Conservation (phyloP, 768 basidiomycete species). For the Mycena alexandri region DNA sequence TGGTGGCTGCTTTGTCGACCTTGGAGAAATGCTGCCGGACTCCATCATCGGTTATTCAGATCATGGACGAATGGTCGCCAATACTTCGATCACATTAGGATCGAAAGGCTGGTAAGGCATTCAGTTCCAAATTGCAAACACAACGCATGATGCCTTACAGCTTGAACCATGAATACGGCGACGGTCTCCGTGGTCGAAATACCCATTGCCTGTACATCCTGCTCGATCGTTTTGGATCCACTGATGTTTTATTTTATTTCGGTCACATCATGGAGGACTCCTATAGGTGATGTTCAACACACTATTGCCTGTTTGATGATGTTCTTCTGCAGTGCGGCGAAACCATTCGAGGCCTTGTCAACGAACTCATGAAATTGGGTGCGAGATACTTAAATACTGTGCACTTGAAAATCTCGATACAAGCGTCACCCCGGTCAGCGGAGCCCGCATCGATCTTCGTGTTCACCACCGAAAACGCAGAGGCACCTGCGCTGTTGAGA, state of each 20-base stretch:
- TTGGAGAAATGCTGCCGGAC: slow-evolving; percentile 9
- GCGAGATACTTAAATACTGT: slow-evolving; percentile 10
- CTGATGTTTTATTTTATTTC: not conserved
- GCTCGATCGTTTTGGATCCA: slow-evolving; percentile 16
- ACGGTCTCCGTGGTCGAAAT: slow-evolving; percentile 7
- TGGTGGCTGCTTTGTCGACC: slow-evolving; percentile 11
- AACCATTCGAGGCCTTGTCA: slow-evolving; percentile 16
- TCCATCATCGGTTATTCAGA: slow-evolving; percentile 17
- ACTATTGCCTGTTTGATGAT: slow-evolving; percentile 9
- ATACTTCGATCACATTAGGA: slow-evolving; percentile 17
- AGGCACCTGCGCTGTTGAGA: slow-evolving; percentile 16
- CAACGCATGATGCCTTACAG: slow-evolving; percentile 1
- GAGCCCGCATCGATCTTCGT: slow-evolving; percentile 13
- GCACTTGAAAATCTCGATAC: slow-evolving; percentile 20
- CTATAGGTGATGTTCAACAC: not conserved
- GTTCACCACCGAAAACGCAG: slow-evolving; percentile 6
- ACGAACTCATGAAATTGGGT: slow-evolving; percentile 14
- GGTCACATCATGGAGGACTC: not conserved
- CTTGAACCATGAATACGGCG: slow-evolving; percentile 14
- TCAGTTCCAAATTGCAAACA: slow-evolving; percentile 7
- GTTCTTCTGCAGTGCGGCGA: slow-evolving; percentile 14
- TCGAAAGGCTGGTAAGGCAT: slow-evolving; percentile 10
- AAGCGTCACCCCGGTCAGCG: slow-evolving; percentile 7
- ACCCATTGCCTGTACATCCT: slow-evolving; percentile 11
- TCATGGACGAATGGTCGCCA: not conserved